phyloP scores from a whole-genome alignment of 805 yeast species.

The Pichia scutulata region DNA sequence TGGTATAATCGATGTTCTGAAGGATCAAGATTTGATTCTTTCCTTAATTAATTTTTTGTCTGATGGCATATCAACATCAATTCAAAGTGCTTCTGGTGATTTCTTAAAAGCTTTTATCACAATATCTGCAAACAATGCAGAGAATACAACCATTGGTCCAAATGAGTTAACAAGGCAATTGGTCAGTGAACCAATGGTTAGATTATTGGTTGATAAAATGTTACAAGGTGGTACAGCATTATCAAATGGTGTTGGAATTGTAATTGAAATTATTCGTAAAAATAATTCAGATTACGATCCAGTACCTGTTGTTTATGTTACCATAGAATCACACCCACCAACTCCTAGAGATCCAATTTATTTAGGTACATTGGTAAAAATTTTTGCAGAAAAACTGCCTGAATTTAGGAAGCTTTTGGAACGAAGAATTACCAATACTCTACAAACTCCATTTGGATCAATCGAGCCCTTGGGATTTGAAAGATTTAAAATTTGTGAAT shows the following conservation, averaged over 20 bases:
- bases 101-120: constrained; percentile 90
- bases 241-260: constrained; percentile 89
- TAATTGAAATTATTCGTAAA: constrained; percentile 89
- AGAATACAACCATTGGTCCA: constrained; percentile 91
- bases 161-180: constrained; percentile 88
- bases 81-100: constrained; percentile 92
- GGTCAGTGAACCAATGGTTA: constrained; percentile 65
- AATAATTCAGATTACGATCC: constrained; percentile 94
- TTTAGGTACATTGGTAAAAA: constrained; percentile 73
- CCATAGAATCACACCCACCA: constrained; percentile 87
- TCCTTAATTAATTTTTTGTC: constrained; percentile 63
- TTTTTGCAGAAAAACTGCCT: constrained; percentile 70
- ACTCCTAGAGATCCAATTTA: constrained; percentile 88
- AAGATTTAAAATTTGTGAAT: constrained; percentile 81
- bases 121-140: constrained; percentile 86
- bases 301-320: constrained; percentile 74
- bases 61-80: constrained; percentile 58
- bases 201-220: constrained; percentile 67
- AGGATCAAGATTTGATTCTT: constrained; percentile 66
- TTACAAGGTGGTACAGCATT: constrained; percentile 78
- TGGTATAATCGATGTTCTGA: constrained; percentile 71
- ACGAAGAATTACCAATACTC: constrained; percentile 27
- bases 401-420: constrained; percentile 57
- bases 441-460: constrained; percentile 59
- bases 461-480: constrained; percentile 83